Base-by-base conservation (phyloP, 768 basidiomycete species). In the Lactifluus hygrophoroides region DNA sequence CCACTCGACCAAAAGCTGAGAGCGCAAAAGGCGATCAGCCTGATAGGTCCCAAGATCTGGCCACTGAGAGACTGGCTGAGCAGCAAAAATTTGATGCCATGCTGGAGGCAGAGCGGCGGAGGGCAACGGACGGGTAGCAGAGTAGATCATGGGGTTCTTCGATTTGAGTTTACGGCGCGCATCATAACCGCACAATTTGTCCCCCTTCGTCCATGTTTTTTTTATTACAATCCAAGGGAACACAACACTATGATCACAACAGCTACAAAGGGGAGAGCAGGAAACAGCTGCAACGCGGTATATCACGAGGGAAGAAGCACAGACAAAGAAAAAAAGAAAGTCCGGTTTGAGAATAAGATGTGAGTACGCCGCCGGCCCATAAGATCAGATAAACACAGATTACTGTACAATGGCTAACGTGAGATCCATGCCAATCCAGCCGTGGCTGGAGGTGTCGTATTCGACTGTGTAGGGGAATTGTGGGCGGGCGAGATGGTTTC, bases 31-130 rank as follows among this genome's bases (percentile, higher is more conserved):
- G 47, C 76, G 84, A 60, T 77, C 79, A 66, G 75, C 72, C 34
- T 67, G 32, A 62, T 66, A 43, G 34, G 60, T 46, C 57, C 16
- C 56, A 63, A 13, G 70, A 56, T 55, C 65, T 66, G 46, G 64
- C 58, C 9, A 64, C 71, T 47, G 75, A 75, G 25, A 75, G 78
- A 40, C 67, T 70, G 4, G 51, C 63, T 1, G 81, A 80, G 49
- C 84, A 85, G 65, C 81, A 76, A 9, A 71, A 69, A 51, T 85
- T 85, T 61, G 80, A 85, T 60, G 80, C 78, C 27, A 66, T 85
- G 61, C 62, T 85, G 45, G 83, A 84, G 61, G 76, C 75, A 21
- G 84, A 85, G 65, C 75, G 84, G 58, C 75, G 71, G 56, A 69
- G 51, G 35, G 63, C 66, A 3, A n/a, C 46, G 40, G 53, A 63